Evolutionary conservation across 106 monocot species (phyloP), one percentile per base, ranked within the genome.

Genomic region (Amphibolis antarctica): DNA sequence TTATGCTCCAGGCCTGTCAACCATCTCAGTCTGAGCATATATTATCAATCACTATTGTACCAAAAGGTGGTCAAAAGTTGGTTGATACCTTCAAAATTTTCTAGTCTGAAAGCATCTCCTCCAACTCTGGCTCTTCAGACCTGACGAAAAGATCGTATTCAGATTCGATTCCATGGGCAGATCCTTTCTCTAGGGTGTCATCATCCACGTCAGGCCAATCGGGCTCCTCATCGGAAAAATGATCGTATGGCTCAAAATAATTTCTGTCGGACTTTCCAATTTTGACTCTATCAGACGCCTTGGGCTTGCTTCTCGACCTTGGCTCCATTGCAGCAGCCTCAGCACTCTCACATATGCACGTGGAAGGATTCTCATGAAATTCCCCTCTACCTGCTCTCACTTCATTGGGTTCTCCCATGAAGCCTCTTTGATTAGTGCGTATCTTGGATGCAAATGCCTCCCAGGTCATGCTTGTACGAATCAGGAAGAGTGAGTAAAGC

Each of bases 321-420:
- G 53, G 46, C 9, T 23, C 55, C 23, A 47, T 13, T 21, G 17
- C 24, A 42, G 10, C 44, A 12, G 65, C 54, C 46, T 50, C 43
- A 22, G 55, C 30, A 52, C 11, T 20, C 20, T 60, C 79, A 53
- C 68, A 73, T 10, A 78, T 47, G 18, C 98, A 98, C 0, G 78
- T 50, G 0, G 76, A 66, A 5, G 98, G 98, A 44, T 88, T 81
- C 44, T 98, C 91, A 69, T 98, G 98, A 51, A 91, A 98, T 62
- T 88, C 91, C 20, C 98, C 98, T 67, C 85, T 80, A n/a, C 98
- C 98, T 0, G 87, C 80, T 55, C 82, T 86, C 10, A 91, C 71
- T 67, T 98, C 98, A 27, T 85, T 81, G 10, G 98, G 98, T 21
- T 98, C 98, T 15, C 98, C 98, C 84, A 98, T 87, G 65, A 88